Conservation (phyloP, 441 rosid species). For the Corymbia calophylla region DNA sequence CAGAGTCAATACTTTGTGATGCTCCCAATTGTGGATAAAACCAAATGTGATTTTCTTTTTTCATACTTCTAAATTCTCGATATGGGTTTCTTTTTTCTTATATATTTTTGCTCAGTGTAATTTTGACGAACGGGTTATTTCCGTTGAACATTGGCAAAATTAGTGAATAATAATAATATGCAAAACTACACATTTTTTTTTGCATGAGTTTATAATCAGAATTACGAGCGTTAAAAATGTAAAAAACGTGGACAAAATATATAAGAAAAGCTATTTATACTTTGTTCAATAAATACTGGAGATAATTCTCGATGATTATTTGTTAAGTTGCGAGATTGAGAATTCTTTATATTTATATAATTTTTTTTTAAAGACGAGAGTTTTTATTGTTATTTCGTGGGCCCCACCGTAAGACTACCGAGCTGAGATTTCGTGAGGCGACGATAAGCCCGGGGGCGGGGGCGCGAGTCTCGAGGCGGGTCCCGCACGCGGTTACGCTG, state of each 20-base stretch:
- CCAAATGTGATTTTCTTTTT: background rate
- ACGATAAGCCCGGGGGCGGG: background rate
- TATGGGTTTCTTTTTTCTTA: no score
- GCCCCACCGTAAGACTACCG: background rate
- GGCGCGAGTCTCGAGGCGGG: background rate
- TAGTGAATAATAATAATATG: background rate
- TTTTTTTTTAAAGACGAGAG: background rate
- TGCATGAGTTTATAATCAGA: background rate
- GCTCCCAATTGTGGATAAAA: background rate
- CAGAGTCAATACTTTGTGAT: rapidly evolving
- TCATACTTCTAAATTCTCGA: background rate
- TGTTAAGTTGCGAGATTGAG: background rate
- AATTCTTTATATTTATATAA: no score
- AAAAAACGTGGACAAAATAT: background rate
- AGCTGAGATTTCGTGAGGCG: background rate
- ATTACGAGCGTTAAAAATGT: background rate
- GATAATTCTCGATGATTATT: background rate
- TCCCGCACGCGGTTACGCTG: background rate
- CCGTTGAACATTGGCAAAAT: background rate
- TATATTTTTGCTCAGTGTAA: background rate
- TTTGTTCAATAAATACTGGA: background rate
- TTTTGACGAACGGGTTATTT: background rate
- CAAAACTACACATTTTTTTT: background rate
- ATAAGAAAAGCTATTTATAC: background rate
- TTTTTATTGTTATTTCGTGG: background rate